phyloP scores from a whole-genome alignment of 306 rosid species.

The Acmispon strigosus region DNA sequence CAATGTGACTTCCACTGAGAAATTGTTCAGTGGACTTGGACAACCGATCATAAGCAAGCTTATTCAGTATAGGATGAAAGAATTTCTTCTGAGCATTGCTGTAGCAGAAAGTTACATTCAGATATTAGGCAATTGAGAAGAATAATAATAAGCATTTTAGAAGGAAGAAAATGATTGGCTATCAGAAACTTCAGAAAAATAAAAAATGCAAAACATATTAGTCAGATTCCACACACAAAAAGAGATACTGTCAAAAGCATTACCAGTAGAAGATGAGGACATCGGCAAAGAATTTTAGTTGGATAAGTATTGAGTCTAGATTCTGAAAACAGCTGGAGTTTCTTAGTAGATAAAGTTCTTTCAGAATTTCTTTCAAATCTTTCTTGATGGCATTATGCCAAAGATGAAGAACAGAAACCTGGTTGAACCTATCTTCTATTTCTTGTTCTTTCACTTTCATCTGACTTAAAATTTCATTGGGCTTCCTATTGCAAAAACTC shows the following conservation, averaged over 20 bases:
- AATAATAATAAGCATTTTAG: neutral
- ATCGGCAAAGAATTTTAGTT: slow-evolving; percentile 65
- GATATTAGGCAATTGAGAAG: slow-evolving; percentile 12
- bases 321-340: slow-evolving; percentile 31
- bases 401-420: slow-evolving; percentile 60
- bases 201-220: neutral
- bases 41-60: slow-evolving; percentile 29
- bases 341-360: slow-evolving; percentile 53
- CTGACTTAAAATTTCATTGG: slow-evolving; percentile 27
- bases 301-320: slow-evolving; percentile 59
- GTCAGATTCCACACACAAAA: neutral
- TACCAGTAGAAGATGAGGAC: slow-evolving; percentile 74
- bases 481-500: slow-evolving; percentile 30
- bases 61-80: slow-evolving; percentile 48
- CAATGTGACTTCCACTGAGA: slow-evolving; percentile 40
- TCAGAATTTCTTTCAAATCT: slow-evolving; percentile 52
- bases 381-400: slow-evolving; percentile 75
- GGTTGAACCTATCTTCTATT: slow-evolving; percentile 40
- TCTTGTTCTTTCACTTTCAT: slow-evolving; percentile 20
- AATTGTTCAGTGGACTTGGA: slow-evolving; percentile 39
- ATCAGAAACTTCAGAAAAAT: slow-evolving; percentile 9
- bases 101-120: slow-evolving; percentile 28
- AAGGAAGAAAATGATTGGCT: slow-evolving; percentile 7
- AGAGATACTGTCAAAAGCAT: slow-evolving; percentile 6
- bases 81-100: slow-evolving; percentile 72